Conservation (phyloP, 768 basidiomycete genomes). For the Phylloporus rhodoxanthus region DNA sequence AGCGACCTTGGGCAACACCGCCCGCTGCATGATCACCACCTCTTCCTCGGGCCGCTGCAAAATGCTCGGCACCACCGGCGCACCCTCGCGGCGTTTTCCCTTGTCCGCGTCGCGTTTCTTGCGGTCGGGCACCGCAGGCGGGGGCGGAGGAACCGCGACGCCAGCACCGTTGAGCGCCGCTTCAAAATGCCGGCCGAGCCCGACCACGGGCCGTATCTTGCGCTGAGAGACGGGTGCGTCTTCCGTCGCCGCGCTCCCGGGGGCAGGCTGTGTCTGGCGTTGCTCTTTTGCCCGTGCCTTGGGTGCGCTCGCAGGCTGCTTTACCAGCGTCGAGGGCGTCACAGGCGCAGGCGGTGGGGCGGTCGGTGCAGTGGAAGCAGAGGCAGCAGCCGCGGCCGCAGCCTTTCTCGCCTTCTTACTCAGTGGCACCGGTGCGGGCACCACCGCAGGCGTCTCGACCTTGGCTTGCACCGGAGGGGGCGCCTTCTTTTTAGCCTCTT, state of each 20-base stretch:
- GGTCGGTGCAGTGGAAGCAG: neutral
- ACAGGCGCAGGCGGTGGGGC: too few relatives aligned
- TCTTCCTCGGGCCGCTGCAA: constrained; percentile 24
- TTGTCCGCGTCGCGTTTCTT: neutral
- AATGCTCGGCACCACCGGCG: constrained; percentile 13
- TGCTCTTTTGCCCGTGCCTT: too few relatives aligned
- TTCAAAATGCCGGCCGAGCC: constrained; percentile 64
- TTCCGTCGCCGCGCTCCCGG: too few relatives aligned
- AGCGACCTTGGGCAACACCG: constrained; percentile 2
- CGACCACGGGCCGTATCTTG: constrained; percentile 53
- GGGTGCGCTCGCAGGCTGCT: too few relatives aligned
- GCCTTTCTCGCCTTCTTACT: constrained; percentile 34
- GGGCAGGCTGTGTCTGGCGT: too few relatives aligned
- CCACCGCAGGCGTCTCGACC: constrained; percentile 25
- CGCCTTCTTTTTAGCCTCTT: constrained; percentile 36
- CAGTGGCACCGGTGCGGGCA: constrained; percentile 12
- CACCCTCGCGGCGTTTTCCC: constrained; percentile 16
- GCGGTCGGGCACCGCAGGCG: too few relatives aligned
- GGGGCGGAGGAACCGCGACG: constrained; percentile 21
- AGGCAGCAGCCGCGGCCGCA: too few relatives aligned
- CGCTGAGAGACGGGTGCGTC: constrained; percentile 18
- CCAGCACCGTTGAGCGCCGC: constrained; percentile 65
- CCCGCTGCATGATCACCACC: constrained; percentile 7
- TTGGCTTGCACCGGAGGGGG: constrained; percentile 1
- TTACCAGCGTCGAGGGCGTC: too few relatives aligned